Evolutionary conservation across 192 early-diverging fungal species (phyloP), one percentile per base, ranked within the genome.

Genomic region (Diversispora eburnea): DNA sequence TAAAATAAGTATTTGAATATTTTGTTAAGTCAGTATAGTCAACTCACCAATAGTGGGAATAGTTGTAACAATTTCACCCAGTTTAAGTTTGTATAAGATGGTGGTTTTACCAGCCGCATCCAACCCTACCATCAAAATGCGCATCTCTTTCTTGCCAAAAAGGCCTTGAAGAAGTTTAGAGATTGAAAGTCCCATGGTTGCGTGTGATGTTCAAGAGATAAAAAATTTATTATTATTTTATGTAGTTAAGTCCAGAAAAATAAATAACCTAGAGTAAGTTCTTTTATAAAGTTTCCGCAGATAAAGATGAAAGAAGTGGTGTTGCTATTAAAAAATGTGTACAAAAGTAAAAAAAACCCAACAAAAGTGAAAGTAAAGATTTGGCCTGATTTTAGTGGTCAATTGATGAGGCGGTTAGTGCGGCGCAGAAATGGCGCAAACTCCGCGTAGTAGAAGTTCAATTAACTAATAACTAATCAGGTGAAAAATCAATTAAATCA

Each of bases 81-180:
- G 85, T 88, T 97, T 97, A 73, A 99, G 91, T 88, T 95, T 97
- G 87, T 98, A 99, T 79, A 99, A 86, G 78, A 99, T 96, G 84
- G 97, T 99, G 77, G 97, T 99, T 84, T 99, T 99, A 79, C 94
- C 93, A 61, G 93, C 93, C n/a, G 92, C 94, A 82, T 94, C 93
- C 77, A 94, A 86, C 51, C 94, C 94, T 46, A 95, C 94, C 94
- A 98, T 97, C 79, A 99, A 85, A 82, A 98, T 95, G 70, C 95
- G 93, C 93, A 96, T 95, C 80, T 97, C 95, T 82, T 91, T 92
- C 80, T 93, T 93, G 80, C 93, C 88, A 86, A 94, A 90, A 65
- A 97, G 85, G 67, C 77, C 78, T 57, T 77, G 65, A 77, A 97
- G 88, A 57, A 95, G 77, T 78, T 86, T 88, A 49, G 94, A 95